Evolutionary conservation across 495 filamentous ascomycete genomes (phyloP).

Genomic region (Rostrohypoxylon terebratum): DNA sequence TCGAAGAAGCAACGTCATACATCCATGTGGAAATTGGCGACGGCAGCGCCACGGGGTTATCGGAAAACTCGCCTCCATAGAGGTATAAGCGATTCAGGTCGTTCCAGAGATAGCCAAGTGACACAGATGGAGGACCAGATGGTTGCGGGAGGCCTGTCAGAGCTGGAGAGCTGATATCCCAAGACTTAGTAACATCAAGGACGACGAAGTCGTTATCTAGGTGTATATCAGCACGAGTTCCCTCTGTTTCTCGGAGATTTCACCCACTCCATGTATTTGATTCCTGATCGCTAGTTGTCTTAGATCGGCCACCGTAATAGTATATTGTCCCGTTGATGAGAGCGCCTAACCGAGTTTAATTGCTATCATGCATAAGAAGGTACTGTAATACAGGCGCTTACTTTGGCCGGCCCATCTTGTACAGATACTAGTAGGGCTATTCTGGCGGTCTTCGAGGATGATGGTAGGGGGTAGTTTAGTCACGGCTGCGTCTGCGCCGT

Average conservation of each 20-base stretch:
- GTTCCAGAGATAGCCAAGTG: slow-evolving; percentile 79
- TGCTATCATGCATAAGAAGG: not conserved
- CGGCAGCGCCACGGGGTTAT: slow-evolving; percentile 65
- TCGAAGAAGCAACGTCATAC: slow-evolving; percentile 68
- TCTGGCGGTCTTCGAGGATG: slow-evolving; percentile 52
- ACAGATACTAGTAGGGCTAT: slow-evolving; percentile 68
- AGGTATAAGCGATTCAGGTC: slow-evolving; percentile 73
- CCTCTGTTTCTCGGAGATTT: too few relatives aligned
- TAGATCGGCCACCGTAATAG: slow-evolving; percentile 77
- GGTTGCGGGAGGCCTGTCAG: slow-evolving; percentile 71
- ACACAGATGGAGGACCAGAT: slow-evolving; percentile 74
- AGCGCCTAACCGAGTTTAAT: slow-evolving; percentile 53
- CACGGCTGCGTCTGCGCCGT: slow-evolving; percentile 60
- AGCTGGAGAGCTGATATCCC: slow-evolving; percentile 72
- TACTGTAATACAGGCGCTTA: slow-evolving; percentile 40
- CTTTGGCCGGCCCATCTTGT: slow-evolving; percentile 77
- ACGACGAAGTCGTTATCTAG: slow-evolving; percentile 76
- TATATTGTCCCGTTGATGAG: slow-evolving; percentile 78
- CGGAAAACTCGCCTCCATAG: slow-evolving; percentile 78
- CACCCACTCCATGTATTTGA: slow-evolving; percentile 73
- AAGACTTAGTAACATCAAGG: slow-evolving; percentile 73
- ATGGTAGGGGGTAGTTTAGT: slow-evolving; percentile 48
- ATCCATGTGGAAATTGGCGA: slow-evolving; percentile 70
- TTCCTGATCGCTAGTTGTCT: slow-evolving; percentile 62
- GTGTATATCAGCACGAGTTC: slow-evolving; percentile 37